Evolutionary conservation across 2,329 filamentous ascomycete species (phyloP), one percentile per base, ranked within the genome.

Genomic region (Hypoxylon sp.): DNA sequence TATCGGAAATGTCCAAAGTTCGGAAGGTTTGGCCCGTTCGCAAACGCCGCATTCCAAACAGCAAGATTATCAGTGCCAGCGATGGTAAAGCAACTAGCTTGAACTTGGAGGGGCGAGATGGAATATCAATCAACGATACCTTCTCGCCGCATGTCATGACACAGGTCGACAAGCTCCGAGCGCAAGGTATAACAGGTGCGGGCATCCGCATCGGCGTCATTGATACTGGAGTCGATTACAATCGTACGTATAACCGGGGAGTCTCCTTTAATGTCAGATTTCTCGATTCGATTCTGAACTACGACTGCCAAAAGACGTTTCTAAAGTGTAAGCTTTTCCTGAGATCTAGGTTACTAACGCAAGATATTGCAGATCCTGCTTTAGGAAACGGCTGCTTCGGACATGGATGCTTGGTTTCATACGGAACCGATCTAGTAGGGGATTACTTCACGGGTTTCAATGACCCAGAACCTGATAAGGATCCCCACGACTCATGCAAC

Each of bases 381-480:
- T 80, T 88, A 1, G 86, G 86, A 11, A 26, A 47, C 14, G 85
- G 84, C 3, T 84, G 85, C 55, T 87, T 87, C 66, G 86, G 86
- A 1, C 71, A 79, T 14, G 84, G 83, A 0, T 86, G 80, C 69
- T 78, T 85, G 29, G 80, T 87, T 11, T 78, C 79, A 5, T 81
- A 81, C 65, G 85, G 85, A 2, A 83, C 80, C 63, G 84, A 86
- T 60, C 78, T 86, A 55, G 78, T 82, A 6, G 84, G 83, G 3
- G 81, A 85, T 58, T 76, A 78, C 37, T 78, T 76, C 24, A 58
- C 55, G 3, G 62, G 63, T 2, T 61, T 55, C 14, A 48, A 48
- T n/a, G 61, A 63, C 26, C 80, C 79, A 4, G 71, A 74, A 0
- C 82, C 82, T 0, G 81, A 82, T 47, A 60, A 71, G 1, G 82